Conservation (phyloP, 495 filamentous ascomycete genomes). For the Lepidopterella palustris region DNA sequence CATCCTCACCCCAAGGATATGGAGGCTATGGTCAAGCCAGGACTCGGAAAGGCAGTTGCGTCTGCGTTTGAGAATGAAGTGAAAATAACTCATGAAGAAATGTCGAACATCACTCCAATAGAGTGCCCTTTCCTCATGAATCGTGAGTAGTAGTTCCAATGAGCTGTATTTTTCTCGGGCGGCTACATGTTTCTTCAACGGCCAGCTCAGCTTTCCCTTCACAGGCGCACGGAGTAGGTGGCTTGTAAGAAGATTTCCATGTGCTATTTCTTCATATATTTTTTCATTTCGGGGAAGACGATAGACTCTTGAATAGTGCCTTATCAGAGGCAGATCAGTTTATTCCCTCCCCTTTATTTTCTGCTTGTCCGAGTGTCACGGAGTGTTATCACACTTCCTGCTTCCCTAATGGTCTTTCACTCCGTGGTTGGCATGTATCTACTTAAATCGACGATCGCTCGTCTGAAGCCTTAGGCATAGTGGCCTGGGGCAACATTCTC, state of each 20-base stretch:
- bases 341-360: background rate
- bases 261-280: too few species aligned
- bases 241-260: too few species aligned
- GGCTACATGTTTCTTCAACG: background rate
- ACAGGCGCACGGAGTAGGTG: too few species aligned
- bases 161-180: background rate
- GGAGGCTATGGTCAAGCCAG: slow-evolving; percentile 25
- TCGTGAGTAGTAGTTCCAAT: slow-evolving; percentile 16
- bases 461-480: too few species aligned
- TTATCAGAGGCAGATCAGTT: background rate
- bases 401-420: background rate
- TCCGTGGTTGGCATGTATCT: background rate
- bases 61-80: slow-evolving; percentile 20
- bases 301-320: background rate
- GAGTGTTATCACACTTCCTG: background rate
- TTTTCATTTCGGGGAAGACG: background rate
- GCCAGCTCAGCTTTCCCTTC: too few species aligned
- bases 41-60: slow-evolving; percentile 28
- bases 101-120: slow-evolving; percentile 27
- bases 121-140: slow-evolving; percentile 36
- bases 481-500: too few species aligned
- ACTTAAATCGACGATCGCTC: background rate
- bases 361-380: too few species aligned
- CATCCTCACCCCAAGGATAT: slow-evolving; percentile 26
- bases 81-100: slow-evolving; percentile 34